Conservation (phyloP, 1,284 basidiomycete genomes). For the Tylopilus sp. region DNA sequence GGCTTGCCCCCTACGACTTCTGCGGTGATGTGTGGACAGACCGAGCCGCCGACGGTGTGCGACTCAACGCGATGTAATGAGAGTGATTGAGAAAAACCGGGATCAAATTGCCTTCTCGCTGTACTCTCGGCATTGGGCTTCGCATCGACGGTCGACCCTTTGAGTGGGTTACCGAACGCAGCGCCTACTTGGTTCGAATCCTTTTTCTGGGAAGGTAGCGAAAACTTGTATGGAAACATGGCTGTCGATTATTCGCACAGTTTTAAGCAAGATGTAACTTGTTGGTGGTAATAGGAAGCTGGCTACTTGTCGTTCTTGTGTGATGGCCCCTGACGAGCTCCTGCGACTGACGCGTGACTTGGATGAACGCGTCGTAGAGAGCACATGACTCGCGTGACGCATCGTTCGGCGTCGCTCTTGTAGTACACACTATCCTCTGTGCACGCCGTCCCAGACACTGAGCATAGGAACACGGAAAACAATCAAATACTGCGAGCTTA, state of each 20-base stretch:
- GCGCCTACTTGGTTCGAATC: conserved; percentile 2
- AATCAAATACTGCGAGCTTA: not conserved
- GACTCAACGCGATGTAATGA: conserved; percentile 14
- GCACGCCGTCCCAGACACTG: too few relatives aligned
- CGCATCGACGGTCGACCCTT: conserved; percentile 7
- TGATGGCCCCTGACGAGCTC: not conserved
- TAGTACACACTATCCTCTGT: too few relatives aligned
- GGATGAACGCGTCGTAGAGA: conserved; percentile 8
- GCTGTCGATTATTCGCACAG: not conserved
- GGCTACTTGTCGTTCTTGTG: not conserved
- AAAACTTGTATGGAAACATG: conserved; percentile 25
- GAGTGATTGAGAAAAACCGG: conserved; percentile 9
- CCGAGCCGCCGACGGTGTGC: conserved; percentile 6
- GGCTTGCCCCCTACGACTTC: conserved; percentile 8
- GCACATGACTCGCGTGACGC: conserved; percentile 24
- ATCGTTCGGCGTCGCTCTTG: too few relatives aligned
- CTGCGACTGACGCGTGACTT: not conserved
- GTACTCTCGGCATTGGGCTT: conserved; percentile 11
- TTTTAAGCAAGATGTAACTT: not conserved
- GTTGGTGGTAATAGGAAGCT: not conserved
- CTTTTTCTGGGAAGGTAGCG: conserved; percentile 12
- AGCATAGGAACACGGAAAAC: not conserved
- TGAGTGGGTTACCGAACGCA: conserved; percentile 6
- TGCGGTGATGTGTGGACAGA: conserved; percentile 2
- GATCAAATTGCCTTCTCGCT: conserved; percentile 7